Conservation (phyloP, 345 rosid species). For the Boechera stricta region DNA sequence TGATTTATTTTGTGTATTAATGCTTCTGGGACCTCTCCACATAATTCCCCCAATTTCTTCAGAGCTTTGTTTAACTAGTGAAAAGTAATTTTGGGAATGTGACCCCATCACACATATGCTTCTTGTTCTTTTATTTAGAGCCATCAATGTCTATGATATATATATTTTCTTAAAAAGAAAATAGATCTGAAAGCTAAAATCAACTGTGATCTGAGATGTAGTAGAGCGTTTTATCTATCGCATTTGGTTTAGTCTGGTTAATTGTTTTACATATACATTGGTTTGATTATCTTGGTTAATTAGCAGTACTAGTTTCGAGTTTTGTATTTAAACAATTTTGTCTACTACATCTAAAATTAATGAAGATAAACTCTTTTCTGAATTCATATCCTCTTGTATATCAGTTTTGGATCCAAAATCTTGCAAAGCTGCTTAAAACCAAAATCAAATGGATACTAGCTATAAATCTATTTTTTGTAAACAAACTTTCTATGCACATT, state of each 20-base stretch:
- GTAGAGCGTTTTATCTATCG: too few species aligned
- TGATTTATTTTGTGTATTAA: slow-evolving; percentile 1
- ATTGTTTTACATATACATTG: neutral
- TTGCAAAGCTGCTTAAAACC: too few species aligned
- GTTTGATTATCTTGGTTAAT: neutral
- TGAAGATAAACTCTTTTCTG: too few species aligned
- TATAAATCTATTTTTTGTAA: too few species aligned
- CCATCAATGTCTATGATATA: neutral
- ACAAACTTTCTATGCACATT: too few species aligned
- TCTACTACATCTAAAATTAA: neutral
- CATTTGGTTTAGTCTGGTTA: too few species aligned
- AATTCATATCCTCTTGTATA: too few species aligned
- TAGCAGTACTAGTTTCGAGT: slow-evolving; percentile 1
- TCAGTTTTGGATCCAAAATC: too few species aligned
- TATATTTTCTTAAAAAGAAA: neutral
- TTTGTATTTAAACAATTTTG: neutral
- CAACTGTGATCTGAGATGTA: too few species aligned
- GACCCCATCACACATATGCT: slow-evolving; percentile 35
- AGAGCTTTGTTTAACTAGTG: slow-evolving; percentile 17
- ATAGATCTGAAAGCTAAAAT: slow-evolving; percentile 6
- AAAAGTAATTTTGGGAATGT: slow-evolving; percentile 19
- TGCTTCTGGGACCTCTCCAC: slow-evolving; percentile 28
- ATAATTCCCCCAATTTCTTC: slow-evolving; percentile 8
- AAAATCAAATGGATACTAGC: too few species aligned
- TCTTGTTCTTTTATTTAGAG: slow-evolving; percentile 14